A percentile compares a stretch with the other conserved stretches of the same genome.
phyloP scores from a whole-genome alignment of 2,329 filamentous ascomycete genomes.

The Sclerotinia minor region DNA sequence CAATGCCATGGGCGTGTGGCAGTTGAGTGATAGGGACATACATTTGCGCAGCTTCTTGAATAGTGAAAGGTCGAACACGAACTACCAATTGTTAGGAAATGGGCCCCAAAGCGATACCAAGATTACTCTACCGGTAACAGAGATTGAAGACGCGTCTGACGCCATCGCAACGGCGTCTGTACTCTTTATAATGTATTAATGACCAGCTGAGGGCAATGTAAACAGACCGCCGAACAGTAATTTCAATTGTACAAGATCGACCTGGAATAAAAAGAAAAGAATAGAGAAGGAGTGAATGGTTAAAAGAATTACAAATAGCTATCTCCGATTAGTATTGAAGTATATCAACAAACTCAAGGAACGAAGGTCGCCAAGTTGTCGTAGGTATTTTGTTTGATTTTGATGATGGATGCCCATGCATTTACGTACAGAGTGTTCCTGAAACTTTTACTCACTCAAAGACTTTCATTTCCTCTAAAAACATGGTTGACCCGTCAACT shows the following conservation, averaged over 20 bases:
- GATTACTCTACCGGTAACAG: constrained; percentile 40
- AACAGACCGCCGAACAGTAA: constrained; percentile 20
- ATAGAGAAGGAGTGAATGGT: not conserved
- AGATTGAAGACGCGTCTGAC: constrained; percentile 42
- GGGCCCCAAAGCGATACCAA: not conserved
- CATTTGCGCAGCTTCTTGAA: constrained; percentile 92
- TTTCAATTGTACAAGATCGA: not conserved
- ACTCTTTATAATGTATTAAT: constrained; percentile 2
- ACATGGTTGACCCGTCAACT: constrained; percentile 19
- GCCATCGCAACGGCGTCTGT: constrained; percentile 8
- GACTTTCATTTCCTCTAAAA: constrained; percentile 13
- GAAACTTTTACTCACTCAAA: not conserved
- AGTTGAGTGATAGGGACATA: constrained; percentile 43
- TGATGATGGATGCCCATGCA: not conserved
- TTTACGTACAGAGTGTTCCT: not conserved
- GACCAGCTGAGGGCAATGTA: not conserved
- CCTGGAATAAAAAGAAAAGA: not conserved
- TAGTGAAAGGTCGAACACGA: constrained; percentile 72
- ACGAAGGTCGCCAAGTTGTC: constrained; percentile 3
- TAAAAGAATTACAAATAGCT: not conserved
- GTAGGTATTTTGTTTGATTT: not conserved
- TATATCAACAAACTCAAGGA: not conserved
- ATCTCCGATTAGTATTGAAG: not conserved
- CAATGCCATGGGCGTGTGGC: too few relatives aligned
- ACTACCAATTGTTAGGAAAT: constrained; percentile 47